Base-by-base conservation (phyloP, 2,329 filamentous ascomycete species). In the Hypoxylon sp. region DNA sequence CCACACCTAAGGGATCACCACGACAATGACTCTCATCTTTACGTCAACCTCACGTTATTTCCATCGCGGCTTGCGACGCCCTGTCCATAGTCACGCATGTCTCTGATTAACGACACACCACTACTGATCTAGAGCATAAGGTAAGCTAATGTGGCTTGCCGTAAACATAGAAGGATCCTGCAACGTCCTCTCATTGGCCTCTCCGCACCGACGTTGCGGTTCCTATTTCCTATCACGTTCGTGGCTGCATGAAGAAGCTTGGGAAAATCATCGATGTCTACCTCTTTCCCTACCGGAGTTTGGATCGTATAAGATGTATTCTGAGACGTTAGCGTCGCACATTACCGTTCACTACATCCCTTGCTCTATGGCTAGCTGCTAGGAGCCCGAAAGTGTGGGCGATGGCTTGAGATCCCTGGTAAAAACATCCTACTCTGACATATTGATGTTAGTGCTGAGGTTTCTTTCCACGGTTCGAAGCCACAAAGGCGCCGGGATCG, bases 21-120 rank as follows among this genome's bases (percentile, higher is more conserved):
- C 48, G 50, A 66, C 52, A 57, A 57, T 51, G 35, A 48, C 62
- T 53, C 42, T 22, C 39, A 62, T 64, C 19, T 63, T 59, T 58
- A 70, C 67, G 66, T 65, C 63, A 71, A 67, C n/a, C 55, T 47
- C 60, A 65, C 63, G 69, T 67, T 71, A 67, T 71, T 65, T 50
- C 61, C 61, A 67, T 50, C 33, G 33, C 65, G 50, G 57, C 63
- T 44, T 65, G 60, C 67, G 53, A 69, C 60, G 51, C 60, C 58
- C 26, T 65, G 54, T 61, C 46, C 57, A 63, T 58, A 35, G 33
- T 46, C 50, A 62, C 48, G 52, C 59, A 57, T 58, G 42, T 64
- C 54, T 56, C 44, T 53, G 39, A 31, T 55, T 63, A 68, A 56
- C 35, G 51, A 46, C 65, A 68, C 65, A 19, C 68, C 68, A 24